These are phyloP conservation scores for Sporothrix pseudoabietina DNA, from an alignment of 2,329 filamentous ascomycete genomes.

Conservation along the genomic window DNA sequence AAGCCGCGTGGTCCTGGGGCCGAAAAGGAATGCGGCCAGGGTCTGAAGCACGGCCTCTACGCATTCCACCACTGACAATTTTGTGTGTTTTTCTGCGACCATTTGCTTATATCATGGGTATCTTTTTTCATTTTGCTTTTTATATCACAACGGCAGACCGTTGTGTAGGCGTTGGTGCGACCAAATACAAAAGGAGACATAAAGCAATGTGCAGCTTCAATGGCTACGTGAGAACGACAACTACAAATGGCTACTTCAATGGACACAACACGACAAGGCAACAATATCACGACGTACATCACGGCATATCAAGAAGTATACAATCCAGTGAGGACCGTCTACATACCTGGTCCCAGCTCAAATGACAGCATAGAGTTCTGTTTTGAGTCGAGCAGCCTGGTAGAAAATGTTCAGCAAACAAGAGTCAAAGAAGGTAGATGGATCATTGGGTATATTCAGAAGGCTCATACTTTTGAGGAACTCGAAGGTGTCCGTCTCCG, in stretches of 20 bases:
- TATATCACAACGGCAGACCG: constrained; percentile 4
- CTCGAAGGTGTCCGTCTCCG: not conserved
- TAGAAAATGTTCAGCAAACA: constrained; percentile 17
- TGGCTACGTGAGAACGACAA: not conserved
- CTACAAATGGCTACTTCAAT: too few species aligned
- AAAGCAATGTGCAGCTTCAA: not conserved
- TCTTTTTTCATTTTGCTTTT: not conserved
- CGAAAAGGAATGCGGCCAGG: not conserved
- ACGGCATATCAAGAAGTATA: not conserved
- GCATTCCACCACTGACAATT: not conserved
- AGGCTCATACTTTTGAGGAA: not conserved
- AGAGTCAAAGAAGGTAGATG: not conserved
- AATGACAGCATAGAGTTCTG: not conserved
- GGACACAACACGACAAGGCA: not conserved
- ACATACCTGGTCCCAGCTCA: constrained; percentile 17
- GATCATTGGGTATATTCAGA: not conserved
- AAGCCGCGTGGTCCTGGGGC: not conserved
- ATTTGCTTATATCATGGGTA: constrained; percentile 21
- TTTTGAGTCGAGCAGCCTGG: constrained; percentile 12
- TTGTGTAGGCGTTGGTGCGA: constrained; percentile 21
- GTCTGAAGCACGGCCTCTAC: not conserved
- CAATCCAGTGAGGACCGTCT: not conserved
- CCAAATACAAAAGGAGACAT: constrained; percentile 10
- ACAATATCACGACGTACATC: not conserved
- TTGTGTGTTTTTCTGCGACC: not conserved